Evolutionary conservation across 306 rosid genomes (phyloP).

Genomic region (Corylus americana): DNA sequence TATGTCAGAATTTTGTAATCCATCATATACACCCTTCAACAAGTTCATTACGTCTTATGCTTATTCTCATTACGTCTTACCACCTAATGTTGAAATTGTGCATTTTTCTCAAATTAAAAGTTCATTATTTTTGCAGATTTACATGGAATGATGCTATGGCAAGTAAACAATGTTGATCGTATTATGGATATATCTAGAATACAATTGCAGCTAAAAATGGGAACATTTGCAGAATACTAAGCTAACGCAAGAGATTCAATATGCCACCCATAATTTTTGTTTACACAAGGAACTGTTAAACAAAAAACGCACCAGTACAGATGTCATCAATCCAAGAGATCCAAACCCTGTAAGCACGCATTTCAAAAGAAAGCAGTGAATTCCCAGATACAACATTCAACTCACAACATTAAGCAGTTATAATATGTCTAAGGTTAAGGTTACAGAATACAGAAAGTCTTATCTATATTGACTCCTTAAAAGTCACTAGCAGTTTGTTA

Average conservation of each 20-base stretch:
- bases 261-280: neutral
- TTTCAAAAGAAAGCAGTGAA: slow-evolving; percentile 11
- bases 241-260: neutral
- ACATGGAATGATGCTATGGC: neutral
- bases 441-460: neutral
- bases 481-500: neutral
- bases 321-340: slow-evolving; percentile 98
- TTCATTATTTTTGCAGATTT: neutral
- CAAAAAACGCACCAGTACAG: slow-evolving; percentile 76
- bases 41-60: too few species aligned
- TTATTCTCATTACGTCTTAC: too few species aligned
- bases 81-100: neutral
- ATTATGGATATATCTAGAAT: neutral
- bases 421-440: neutral
- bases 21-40: neutral
- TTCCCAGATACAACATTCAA: slow-evolving; percentile 4
- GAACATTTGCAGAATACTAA: too few species aligned
- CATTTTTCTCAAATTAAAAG: neutral
- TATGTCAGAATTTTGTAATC: neutral
- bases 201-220: neutral
- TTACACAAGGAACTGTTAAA: neutral
- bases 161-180: neutral
- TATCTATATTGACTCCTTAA: neutral
- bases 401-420: neutral
- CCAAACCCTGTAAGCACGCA: slow-evolving; percentile 71